phyloP scores from a whole-genome alignment of 2,329 filamentous ascomycete genomes.

The Onygenales sp. region DNA sequence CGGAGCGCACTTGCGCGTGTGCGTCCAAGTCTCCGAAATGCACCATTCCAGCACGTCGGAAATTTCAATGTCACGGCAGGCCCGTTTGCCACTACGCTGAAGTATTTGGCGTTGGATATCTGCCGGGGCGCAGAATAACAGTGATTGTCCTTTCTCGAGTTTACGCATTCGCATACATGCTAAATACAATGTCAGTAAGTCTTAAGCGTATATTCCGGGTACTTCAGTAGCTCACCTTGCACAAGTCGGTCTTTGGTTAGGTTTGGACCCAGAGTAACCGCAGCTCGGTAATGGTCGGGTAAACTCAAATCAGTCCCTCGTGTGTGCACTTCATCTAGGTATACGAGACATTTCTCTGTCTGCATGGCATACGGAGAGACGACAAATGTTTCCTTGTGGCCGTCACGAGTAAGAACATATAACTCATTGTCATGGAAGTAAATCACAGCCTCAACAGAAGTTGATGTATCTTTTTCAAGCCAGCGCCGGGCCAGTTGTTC shows the following conservation, averaged over 20 bases:
- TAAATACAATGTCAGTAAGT: slow-evolving; percentile 16
- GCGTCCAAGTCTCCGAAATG: slow-evolving; percentile 47
- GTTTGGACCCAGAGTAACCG: slow-evolving; percentile 52
- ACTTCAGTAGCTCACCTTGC: slow-evolving; percentile 43
- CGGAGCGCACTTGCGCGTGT: slow-evolving; percentile 42
- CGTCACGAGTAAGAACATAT: slow-evolving; percentile 7
- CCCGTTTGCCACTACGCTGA: slow-evolving; percentile 10
- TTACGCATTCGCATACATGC: slow-evolving; percentile 65
- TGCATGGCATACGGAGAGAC: slow-evolving; percentile 47
- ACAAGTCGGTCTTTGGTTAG: slow-evolving; percentile 56
- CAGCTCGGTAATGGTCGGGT: slow-evolving; percentile 47
- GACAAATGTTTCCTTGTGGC: slow-evolving; percentile 26
- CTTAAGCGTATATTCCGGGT: not conserved
- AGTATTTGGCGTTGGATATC: slow-evolving; percentile 51
- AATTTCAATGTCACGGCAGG: slow-evolving; percentile 31
- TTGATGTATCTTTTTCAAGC: slow-evolving; percentile 26
- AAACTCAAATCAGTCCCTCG: slow-evolving; percentile 55
- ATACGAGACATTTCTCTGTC: slow-evolving; percentile 49
- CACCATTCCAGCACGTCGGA: slow-evolving; percentile 51
- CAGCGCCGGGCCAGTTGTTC: slow-evolving; percentile 41
- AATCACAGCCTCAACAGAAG: slow-evolving; percentile 35
- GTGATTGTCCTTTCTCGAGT: slow-evolving; percentile 56
- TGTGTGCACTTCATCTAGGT: slow-evolving; percentile 57
- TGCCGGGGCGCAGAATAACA: slow-evolving; percentile 49
- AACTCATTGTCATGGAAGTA: slow-evolving; percentile 37